Percentiles rank a stretch among this genome's conserved stretches.
phyloP scores from a whole-genome alignment of 2,329 filamentous ascomycete species.

The Neonectria faginata region DNA sequence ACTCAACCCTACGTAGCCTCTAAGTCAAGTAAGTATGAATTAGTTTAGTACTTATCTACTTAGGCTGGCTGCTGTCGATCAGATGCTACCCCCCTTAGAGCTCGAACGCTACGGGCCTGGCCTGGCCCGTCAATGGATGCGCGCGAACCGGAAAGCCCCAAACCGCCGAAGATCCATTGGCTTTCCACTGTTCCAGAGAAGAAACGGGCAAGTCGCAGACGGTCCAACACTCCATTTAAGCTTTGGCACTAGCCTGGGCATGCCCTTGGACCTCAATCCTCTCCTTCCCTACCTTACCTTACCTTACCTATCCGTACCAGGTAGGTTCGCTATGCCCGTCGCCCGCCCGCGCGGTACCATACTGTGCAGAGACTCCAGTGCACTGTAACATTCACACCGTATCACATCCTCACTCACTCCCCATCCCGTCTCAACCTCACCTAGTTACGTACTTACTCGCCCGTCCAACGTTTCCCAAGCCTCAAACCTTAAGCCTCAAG shows the following conservation, averaged over 20 bases:
- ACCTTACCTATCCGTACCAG: too few species aligned
- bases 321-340: background rate
- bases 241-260: conserved; percentile 35
- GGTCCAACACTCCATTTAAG: conserved; percentile 34
- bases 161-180: background rate
- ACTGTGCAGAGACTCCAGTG: background rate
- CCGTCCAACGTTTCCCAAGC: too few species aligned
- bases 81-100: background rate
- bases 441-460: too few species aligned
- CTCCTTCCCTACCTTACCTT: background rate
- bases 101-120: background rate
- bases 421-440: too few species aligned
- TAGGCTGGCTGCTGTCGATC: background rate
- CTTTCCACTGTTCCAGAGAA: background rate
- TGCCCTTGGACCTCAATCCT: conserved; percentile 8
- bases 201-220: background rate
- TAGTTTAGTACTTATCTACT: too few species aligned
- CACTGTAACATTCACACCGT: background rate
- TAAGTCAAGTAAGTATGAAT: too few species aligned
- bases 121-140: background rate
- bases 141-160: background rate
- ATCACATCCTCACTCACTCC: too few species aligned
- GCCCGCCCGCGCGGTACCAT: background rate
- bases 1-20: background rate
- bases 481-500: too few species aligned